These are phyloP conservation scores for Ustanciosporium gigantosporum DNA, from an alignment of 1,284 basidiomycete species.

Conservation along the genomic window DNA sequence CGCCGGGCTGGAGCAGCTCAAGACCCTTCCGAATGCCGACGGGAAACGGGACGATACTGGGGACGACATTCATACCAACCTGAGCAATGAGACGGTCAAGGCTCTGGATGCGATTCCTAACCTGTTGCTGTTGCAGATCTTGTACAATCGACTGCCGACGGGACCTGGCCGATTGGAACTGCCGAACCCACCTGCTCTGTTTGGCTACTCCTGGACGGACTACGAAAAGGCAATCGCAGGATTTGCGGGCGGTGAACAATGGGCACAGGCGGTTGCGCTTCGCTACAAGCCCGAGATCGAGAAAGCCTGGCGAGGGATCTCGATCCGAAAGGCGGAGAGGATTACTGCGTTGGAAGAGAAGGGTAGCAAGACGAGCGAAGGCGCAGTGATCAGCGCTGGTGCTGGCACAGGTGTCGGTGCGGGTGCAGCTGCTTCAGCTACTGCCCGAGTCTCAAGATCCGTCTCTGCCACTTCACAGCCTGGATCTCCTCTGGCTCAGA, in stretches of 20 bases:
- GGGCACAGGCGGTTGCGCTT: constrained; percentile 45
- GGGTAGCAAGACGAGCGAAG: constrained; percentile 7
- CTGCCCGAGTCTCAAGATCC: constrained; percentile 1
- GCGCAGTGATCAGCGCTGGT: no score
- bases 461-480: constrained; percentile 17
- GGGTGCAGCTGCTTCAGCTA: not conserved
- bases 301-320: constrained; percentile 23
- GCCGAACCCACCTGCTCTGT: constrained; percentile 49
- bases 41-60: not conserved
- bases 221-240: constrained; percentile 56
- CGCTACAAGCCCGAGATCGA: constrained; percentile 47
- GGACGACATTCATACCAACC: not conserved
- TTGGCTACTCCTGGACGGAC: constrained; percentile 50
- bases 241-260: constrained; percentile 50
- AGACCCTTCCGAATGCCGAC: constrained; percentile 10
- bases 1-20: constrained; percentile 18
- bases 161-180: constrained; percentile 30
- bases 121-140: constrained; percentile 52
- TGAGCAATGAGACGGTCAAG: constrained; percentile 24
- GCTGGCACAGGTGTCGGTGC: no score
- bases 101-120: constrained; percentile 55
- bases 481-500: constrained; percentile 15
- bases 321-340: constrained; percentile 11
- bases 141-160: constrained; percentile 52
- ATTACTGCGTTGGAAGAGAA: constrained; percentile 13